Conservation (phyloP, 805 yeast genomes). For the Brettanomyces nanus region DNA sequence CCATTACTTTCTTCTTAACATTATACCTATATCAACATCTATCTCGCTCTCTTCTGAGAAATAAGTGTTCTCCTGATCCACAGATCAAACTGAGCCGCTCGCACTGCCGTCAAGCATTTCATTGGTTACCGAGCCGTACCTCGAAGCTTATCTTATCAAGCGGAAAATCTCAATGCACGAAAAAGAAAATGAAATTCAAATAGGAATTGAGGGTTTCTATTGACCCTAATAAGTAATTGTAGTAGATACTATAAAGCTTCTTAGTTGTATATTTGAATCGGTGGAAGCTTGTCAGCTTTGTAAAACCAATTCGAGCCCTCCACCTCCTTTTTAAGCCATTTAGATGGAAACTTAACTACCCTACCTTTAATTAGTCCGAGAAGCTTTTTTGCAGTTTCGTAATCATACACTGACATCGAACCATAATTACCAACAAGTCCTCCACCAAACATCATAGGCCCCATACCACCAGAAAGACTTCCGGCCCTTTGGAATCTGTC, state of each 20-base stretch:
- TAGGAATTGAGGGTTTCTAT: background rate
- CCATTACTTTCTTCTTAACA: too few species aligned
- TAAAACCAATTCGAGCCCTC: slow-evolving; percentile 94
- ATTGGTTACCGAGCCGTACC: background rate
- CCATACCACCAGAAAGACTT: slow-evolving; percentile 7
- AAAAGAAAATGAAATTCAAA: too few species aligned
- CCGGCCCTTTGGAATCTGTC: slow-evolving; percentile 19
- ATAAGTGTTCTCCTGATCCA: too few species aligned
- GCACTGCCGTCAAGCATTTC: background rate
- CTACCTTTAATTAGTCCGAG: slow-evolving; percentile 75
- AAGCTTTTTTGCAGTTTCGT: slow-evolving; percentile 68
- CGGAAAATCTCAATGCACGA: too few species aligned
- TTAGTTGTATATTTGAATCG: slow-evolving; percentile 84
- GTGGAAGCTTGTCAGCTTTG: slow-evolving; percentile 88
- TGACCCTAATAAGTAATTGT: background rate
- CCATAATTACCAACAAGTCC: slow-evolving; percentile 3
- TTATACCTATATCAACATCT: too few species aligned
- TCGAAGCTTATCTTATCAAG: too few species aligned
- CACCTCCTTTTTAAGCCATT: slow-evolving; percentile 82
- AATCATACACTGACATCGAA: slow-evolving; percentile 33
- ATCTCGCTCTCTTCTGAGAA: too few species aligned
- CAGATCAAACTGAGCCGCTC: background rate
- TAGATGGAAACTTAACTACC: slow-evolving; percentile 83
- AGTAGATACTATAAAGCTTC: background rate
- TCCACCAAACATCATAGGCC: slow-evolving; percentile 2